These are phyloP conservation scores for Strobilomyces dryophilus DNA, from an alignment of 768 basidiomycete species.

Conservation along the genomic window DNA sequence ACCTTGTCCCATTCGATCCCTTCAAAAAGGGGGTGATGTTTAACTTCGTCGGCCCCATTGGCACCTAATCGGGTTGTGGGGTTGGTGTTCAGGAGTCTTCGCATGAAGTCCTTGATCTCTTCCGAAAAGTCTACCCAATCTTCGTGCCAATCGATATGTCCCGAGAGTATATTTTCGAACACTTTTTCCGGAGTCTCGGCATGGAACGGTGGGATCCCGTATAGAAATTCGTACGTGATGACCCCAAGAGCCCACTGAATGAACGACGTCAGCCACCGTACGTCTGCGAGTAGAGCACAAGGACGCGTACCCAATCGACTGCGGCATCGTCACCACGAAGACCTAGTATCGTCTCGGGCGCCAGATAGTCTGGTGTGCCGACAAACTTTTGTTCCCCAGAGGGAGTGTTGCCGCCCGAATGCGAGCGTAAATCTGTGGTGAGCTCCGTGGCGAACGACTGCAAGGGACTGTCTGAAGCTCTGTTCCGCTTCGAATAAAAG, in stretches of 20 bases:
- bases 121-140: conserved; percentile 84
- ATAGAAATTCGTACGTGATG: conserved; percentile 97
- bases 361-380: conserved; percentile 96
- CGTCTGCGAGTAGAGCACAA: conserved; percentile 7
- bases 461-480: conserved; percentile 67
- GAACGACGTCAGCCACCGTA: conserved; percentile 14
- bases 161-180: conserved; percentile 96
- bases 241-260: conserved; percentile 96
- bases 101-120: conserved; percentile 89
- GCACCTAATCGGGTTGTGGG: conserved; percentile 77
- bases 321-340: conserved; percentile 91
- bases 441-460: conserved; percentile 86
- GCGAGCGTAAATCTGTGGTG: conserved; percentile 77
- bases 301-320: conserved; percentile 86
- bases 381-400: conserved; percentile 87
- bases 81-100: conserved; percentile 76
- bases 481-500: conserved; percentile 49
- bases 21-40: conserved; percentile 83
- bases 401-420: conserved; percentile 58
- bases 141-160: conserved; percentile 93
- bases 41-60: conserved; percentile 89
- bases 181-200: conserved; percentile 96
- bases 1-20: conserved; percentile 94
- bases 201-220: conserved; percentile 96
- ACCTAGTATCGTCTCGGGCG: conserved; percentile 93